Percentiles rank a stretch among this genome's conserved stretches.
These are phyloP conservation scores for Aspergillus quadricinctus DNA, from an alignment of 2,329 filamentous ascomycete genomes.

Conservation along the genomic window DNA sequence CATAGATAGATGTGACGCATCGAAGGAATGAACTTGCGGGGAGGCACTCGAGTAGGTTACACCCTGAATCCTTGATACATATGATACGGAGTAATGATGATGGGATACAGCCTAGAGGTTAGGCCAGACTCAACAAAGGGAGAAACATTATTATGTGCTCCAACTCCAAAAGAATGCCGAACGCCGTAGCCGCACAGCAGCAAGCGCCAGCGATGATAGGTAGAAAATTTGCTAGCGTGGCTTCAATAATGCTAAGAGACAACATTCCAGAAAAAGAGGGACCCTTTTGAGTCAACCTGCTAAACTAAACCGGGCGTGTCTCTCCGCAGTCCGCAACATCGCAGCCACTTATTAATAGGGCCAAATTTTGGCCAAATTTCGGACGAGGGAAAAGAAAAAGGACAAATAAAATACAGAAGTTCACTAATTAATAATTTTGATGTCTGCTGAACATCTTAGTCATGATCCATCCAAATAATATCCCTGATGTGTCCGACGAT, in stretches of 20 bases:
- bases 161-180: not conserved
- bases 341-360: not conserved
- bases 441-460: not conserved
- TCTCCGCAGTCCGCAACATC: not conserved
- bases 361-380: not conserved
- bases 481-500: too few relatives aligned
- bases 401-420: not conserved
- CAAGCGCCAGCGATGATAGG: not conserved
- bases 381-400: not conserved
- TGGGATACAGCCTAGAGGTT: not conserved
- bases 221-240: not conserved
- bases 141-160: not conserved
- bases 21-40: conserved; percentile 24
- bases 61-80: not conserved
- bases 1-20: conserved; percentile 13
- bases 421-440: not conserved
- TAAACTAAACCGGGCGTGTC: not conserved
- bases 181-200: not conserved
- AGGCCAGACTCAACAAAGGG: not conserved
- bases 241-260: not conserved
- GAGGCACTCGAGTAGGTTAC: not conserved
- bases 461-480: too few relatives aligned
- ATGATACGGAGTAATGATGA: not conserved
- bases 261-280: not conserved
- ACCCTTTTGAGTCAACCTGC: not conserved